Evolutionary conservation across 176 grass and related monocot species (phyloP), one percentile per base, ranked within the genome.

Genomic region (Pontederia crassipes): DNA sequence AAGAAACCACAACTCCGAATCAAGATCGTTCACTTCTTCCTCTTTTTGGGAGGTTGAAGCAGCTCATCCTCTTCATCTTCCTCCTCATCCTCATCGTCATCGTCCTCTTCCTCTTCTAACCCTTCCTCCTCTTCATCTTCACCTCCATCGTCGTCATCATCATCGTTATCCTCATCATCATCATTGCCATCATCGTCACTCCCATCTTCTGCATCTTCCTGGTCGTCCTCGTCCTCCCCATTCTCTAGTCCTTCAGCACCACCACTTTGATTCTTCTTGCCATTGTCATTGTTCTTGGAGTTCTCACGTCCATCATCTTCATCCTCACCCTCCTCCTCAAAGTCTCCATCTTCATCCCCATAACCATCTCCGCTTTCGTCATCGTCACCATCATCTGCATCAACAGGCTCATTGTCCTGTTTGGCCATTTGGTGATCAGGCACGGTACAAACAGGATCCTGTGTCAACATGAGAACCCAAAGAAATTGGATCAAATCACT

Each of bases 11-110:
- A 46, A 46, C 32, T 62, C 75, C 64, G 76, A 81, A 13, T 10
- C 55, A 59, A 54, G 40, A 48, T 85, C 4, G 24, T 14, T 85
- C 76, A 90, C 73, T 90, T 90, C 82, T 90, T 89, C 69, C 79
- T 86, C 70, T 86, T 90, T 76, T 90, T 90, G 8, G 79, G 87
- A 48, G 82, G 86, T 79, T 85, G 87, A 48, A 86, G 82, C 15
- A 73, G 47, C 76, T 82, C 87, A 28, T 90, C 87, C 0, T 90
- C 82, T 2, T 80, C 73, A 0, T 75, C 82, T 0, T 82, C 87
- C 0, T 90, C 76, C 0, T 82, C 62, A 0, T 82, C 69, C 47
- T 81, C 56, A 0, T 86, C 54, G 4, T 82, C 75, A 0, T 78
- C 58, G 0, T 82, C 79, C 7, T 88, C 79, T 12, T 76, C 80